Conservation (phyloP, 306 rosid species). For the Cicer chorassanicum region DNA sequence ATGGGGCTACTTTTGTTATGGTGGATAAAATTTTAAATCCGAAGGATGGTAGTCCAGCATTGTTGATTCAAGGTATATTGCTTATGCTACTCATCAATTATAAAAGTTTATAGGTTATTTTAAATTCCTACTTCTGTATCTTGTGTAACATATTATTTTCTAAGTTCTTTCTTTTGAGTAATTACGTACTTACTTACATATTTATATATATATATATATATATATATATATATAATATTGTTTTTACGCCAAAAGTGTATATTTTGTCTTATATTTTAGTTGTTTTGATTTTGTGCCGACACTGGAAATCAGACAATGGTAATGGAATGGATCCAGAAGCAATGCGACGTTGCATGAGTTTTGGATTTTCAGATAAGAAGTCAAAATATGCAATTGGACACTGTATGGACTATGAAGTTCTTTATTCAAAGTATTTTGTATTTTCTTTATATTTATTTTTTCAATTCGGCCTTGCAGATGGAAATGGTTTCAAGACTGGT, state of each 20-base stretch:
- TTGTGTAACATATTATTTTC: not conserved
- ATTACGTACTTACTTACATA: not conserved
- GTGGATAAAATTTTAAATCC: conserved; percentile 77
- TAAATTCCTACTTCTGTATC: conserved; percentile 31
- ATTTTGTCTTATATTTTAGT: not conserved
- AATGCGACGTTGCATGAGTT: conserved; percentile 92
- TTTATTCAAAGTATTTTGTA: conserved; percentile 30
- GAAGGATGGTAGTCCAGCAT: conserved; percentile 73
- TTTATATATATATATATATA: too few species aligned
- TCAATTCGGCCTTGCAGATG: conserved; percentile 71
- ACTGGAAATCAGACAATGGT: conserved; percentile 72
- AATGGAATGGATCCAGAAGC: conserved; percentile 89
- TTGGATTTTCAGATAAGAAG: conserved; percentile 88
- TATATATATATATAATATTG: too few species aligned
- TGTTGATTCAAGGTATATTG: conserved; percentile 81
- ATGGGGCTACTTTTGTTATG: conserved; percentile 82
- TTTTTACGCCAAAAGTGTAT: too few species aligned
- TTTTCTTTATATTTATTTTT: conserved; percentile 47
- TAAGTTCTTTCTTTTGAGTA: not conserved
- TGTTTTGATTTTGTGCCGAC: conserved; percentile 40
- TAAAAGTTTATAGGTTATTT: conserved; percentile 34
- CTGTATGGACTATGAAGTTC: conserved; percentile 63
- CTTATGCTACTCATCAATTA: conserved; percentile 2
- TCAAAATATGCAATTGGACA: conserved; percentile 77
- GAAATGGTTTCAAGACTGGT: conserved; percentile 98